Conservation (phyloP, 2,329 filamentous ascomycete genomes). For the Curvularia hawaiiensis region DNA sequence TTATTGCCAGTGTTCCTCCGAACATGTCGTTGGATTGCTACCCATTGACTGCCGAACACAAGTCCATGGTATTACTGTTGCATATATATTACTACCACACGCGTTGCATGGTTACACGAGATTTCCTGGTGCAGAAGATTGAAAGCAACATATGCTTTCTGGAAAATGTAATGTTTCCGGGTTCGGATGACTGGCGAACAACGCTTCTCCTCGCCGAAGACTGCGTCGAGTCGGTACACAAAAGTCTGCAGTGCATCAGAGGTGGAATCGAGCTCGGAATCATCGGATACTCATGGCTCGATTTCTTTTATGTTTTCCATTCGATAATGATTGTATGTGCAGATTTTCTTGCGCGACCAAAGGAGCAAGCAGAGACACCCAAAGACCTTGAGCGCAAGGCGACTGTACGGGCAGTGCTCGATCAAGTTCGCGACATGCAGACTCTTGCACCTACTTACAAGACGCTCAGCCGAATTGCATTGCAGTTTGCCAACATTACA, state of each 20-base stretch:
- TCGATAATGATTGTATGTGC: conserved; percentile 33
- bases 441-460: conserved; percentile 28
- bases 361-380: conserved; percentile 20
- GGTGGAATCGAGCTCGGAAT: conserved; percentile 21
- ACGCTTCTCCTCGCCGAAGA: conserved; percentile 30
- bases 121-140: conserved; percentile 32
- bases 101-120: conserved; percentile 32
- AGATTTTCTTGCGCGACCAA: conserved; percentile 35
- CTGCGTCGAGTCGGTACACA: conserved; percentile 34
- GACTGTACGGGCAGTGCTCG: conserved; percentile 26
- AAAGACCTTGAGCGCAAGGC: conserved; percentile 30
- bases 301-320: conserved; percentile 36
- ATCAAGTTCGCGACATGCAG: conserved; percentile 22
- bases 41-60: conserved; percentile 18
- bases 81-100: conserved; percentile 33
- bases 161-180: conserved; percentile 15
- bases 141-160: conserved; percentile 26
- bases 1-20: conserved; percentile 20
- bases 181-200: conserved; percentile 20
- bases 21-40: conserved; percentile 18
- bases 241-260: conserved; percentile 29
- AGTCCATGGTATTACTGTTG: conserved; percentile 23
- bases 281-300: conserved; percentile 29
- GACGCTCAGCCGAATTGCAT: conserved; percentile 27
- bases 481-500: conserved; percentile 34